Percentiles rank a stretch among this genome's conserved stretches.
Evolutionary conservation across 1,139 yeast genomes (phyloP).

Genomic region (Lipomyces yarrowii): DNA sequence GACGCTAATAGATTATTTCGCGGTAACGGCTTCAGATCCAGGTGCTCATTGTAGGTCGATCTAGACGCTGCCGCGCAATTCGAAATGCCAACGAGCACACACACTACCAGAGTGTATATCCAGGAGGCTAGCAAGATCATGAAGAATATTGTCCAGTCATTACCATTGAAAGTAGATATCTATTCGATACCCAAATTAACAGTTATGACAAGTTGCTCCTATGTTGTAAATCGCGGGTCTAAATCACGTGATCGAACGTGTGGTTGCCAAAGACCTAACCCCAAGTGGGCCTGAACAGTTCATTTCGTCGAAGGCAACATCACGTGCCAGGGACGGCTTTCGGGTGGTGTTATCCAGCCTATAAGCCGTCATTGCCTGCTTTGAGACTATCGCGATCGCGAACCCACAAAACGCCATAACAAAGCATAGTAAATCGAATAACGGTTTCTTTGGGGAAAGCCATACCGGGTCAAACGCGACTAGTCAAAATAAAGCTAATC

Average conservation of each 20-base stretch:
- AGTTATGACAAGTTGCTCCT: no score
- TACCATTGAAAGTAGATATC: not conserved
- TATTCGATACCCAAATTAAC: no score
- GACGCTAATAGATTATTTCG: constrained; percentile 29
- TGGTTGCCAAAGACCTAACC: not conserved
- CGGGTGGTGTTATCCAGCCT: no score
- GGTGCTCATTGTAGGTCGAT: constrained; percentile 29
- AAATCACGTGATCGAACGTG: not conserved
- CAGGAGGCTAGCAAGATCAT: not conserved
- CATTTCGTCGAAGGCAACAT: not conserved
- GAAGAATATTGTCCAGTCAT: not conserved
- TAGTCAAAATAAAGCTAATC: not conserved
- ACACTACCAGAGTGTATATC: not conserved
- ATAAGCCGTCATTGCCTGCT: no score
- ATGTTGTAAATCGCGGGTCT: not conserved
- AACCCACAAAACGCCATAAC: not conserved
- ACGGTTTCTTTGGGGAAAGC: not conserved
- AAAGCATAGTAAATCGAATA: not conserved
- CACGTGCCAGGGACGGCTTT: not conserved
- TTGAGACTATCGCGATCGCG: not conserved
- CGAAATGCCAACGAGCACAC: not conserved
- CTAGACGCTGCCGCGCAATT: not conserved
- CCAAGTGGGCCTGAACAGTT: not conserved
- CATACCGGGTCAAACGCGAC: not conserved
- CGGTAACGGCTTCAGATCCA: constrained; percentile 31